A percentile compares a stretch with the other conserved stretches of the same genome.
These are phyloP conservation scores for Neopestalotiopsis sp. DNA, from an alignment of 2,329 filamentous ascomycete species.

Conservation along the genomic window DNA sequence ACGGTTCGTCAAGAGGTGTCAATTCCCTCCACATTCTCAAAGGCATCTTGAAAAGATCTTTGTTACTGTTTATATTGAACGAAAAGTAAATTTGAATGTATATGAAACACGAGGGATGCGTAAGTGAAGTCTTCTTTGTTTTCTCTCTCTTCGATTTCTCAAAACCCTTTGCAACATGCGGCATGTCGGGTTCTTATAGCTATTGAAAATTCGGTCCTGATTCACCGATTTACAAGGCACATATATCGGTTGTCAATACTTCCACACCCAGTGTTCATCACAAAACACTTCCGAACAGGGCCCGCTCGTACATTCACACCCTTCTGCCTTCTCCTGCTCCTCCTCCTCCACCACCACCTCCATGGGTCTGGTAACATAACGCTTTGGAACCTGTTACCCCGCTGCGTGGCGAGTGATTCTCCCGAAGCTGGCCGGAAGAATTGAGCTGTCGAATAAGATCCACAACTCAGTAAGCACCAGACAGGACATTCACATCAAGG, in stretches of 20 bases:
- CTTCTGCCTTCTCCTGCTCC: background rate
- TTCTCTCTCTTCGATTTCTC: background rate
- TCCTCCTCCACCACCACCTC: too few relatives aligned
- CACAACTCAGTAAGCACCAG: background rate
- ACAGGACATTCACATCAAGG: background rate
- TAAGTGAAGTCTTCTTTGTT: background rate
- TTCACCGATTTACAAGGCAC: background rate
- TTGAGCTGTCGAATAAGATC: background rate
- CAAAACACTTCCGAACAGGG: background rate
- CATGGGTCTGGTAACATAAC: background rate
- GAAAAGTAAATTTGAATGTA: background rate
- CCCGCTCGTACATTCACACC: background rate
- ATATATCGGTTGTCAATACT: background rate
- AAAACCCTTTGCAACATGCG: background rate
- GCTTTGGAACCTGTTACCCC: background rate
- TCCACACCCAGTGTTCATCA: background rate
- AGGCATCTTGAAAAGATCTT: constrained; percentile 28
- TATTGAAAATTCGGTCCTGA: background rate
- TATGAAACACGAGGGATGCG: background rate
- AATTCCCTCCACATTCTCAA: constrained; percentile 38
- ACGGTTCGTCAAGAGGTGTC: constrained; percentile 32
- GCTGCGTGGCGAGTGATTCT: background rate
- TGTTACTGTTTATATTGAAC: background rate
- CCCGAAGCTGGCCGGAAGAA: background rate
- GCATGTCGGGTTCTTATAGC: background rate